A percentile compares a stretch with the other conserved stretches of the same genome.
phyloP scores from a whole-genome alignment of 2,329 filamentous ascomycete genomes.

The Phyllosticta citribraziliensis region DNA sequence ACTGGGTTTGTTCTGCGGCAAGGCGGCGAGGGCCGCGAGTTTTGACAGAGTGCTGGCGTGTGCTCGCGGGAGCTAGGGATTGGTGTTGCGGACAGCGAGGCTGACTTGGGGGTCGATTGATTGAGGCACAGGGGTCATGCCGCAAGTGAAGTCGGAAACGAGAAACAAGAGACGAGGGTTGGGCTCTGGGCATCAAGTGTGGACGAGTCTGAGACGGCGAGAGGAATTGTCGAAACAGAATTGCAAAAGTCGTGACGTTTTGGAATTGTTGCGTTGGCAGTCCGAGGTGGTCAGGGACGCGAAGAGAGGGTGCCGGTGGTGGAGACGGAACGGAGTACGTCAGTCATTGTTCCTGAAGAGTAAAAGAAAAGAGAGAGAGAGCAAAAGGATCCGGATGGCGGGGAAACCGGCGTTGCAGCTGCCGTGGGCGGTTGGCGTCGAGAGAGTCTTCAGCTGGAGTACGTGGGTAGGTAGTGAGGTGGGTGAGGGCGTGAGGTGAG shows the following conservation, averaged over 20 bases:
- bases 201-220: not conserved
- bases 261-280: not conserved
- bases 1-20: not conserved
- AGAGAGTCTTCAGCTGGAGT: not conserved
- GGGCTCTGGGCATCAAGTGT: not conserved
- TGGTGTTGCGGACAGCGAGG: not conserved
- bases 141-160: not conserved
- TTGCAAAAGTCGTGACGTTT: not conserved
- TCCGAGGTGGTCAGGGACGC: too few species aligned
- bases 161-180: not conserved
- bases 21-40: not conserved
- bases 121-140: not conserved
- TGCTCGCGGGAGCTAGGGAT: not conserved
- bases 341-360: too few species aligned
- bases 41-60: not conserved
- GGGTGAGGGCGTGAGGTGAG: too few species aligned
- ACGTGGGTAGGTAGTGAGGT: too few species aligned
- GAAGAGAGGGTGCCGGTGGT: too few species aligned
- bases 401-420: not conserved
- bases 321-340: too few species aligned
- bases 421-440: too few species aligned
- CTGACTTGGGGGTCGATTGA: not conserved
- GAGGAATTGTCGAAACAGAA: not conserved
- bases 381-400: not conserved
- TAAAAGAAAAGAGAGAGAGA: too few species aligned